Evolutionary conservation across 1,284 basidiomycete genomes (phyloP), one percentile per base, ranked within the genome.

Genomic region (Coriolopsis trogii): DNA sequence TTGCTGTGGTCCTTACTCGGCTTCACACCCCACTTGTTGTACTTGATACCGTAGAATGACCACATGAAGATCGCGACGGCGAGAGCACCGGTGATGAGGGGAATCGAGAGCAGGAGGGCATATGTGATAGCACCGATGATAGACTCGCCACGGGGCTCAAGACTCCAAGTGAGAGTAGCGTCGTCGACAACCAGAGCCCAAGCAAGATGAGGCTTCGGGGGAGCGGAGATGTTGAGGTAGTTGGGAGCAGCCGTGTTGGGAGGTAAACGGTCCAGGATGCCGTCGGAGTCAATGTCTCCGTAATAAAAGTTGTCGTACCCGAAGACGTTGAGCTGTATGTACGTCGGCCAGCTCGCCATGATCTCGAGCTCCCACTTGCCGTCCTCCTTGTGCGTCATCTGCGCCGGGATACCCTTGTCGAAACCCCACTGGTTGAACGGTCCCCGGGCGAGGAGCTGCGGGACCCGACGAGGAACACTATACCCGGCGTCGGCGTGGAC

Each of bases 11-110:
- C 75, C 69, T 88, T 88, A 56, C 63, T 67, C 33, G 84, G 79
- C 72, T 90, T 85, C 61, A 88, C 82, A 75, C 93, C 93, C 74
- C 87, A 95, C 70, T 87, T 87, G 74, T 96, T 96, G 76, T 93
- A 87, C 69, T 84, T 93, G 76, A 96, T 95, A 20, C 91, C 91
- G 67, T 96, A 96, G 81, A 96, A 96, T 10, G 89, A 88, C 87
- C 90, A 93, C 82, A 93, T 91, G 82, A 96, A 96, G 71, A 93
- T 72, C 47, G 87, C 68, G 29, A 93, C 91, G 4, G 93, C 91
- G 46, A 91, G 75, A 13, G 84, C 79, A 55, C 85, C 93, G 18
- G 93, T 95, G 69, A 95, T 80, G 58, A 94, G 71, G 6, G 93
- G 93, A 55, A 95, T 91, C 31, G 83, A 67, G 36, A 91, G 75